Evolutionary conservation across 495 filamentous ascomycete species (phyloP).

Genomic region (Xylona heveae): DNA sequence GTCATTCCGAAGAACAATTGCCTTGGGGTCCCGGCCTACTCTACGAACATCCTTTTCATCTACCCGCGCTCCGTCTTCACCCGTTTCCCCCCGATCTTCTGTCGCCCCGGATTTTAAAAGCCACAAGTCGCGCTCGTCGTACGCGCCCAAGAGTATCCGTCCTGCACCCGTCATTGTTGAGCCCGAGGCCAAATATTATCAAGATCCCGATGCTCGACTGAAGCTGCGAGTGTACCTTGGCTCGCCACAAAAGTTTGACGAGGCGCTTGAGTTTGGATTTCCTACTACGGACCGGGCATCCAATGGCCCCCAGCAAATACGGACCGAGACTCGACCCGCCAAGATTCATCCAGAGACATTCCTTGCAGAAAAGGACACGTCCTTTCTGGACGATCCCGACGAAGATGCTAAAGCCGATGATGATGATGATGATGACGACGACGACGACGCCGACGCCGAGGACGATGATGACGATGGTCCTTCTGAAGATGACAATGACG

Average conservation of each 20-base stretch:
- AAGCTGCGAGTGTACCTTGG: slow-evolving; percentile 76
- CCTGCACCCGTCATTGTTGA: not conserved
- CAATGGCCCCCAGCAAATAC: slow-evolving; percentile 7
- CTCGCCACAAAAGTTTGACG: slow-evolving; percentile 88
- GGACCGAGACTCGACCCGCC: slow-evolving; percentile 5
- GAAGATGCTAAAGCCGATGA: slow-evolving; percentile 10
- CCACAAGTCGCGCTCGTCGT: not conserved
- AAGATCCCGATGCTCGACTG: slow-evolving; percentile 71
- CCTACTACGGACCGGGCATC: slow-evolving; percentile 30
- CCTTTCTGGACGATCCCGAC: slow-evolving; percentile 10
- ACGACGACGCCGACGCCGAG: slow-evolving; percentile 17
- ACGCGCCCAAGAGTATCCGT: slow-evolving; percentile 2
- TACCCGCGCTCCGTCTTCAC: slow-evolving; percentile 20
- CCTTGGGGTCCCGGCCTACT: slow-evolving; percentile 29
- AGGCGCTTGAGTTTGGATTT: slow-evolving; percentile 85
- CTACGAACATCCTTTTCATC: slow-evolving; percentile 20
- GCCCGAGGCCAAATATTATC: slow-evolving; percentile 59
- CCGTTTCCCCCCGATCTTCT: slow-evolving; percentile 13
- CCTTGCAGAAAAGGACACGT: slow-evolving; percentile 10
- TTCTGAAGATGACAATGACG: slow-evolving; percentile 27
- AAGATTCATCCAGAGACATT: slow-evolving; percentile 10
- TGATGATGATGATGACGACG: slow-evolving; percentile 9
- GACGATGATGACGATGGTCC: slow-evolving; percentile 24
- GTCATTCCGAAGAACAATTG: slow-evolving; percentile 28
- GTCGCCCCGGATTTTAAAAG: too few species aligned